Base-by-base conservation (phyloP, 257 asterid genomes). In the Plantago major region DNA sequence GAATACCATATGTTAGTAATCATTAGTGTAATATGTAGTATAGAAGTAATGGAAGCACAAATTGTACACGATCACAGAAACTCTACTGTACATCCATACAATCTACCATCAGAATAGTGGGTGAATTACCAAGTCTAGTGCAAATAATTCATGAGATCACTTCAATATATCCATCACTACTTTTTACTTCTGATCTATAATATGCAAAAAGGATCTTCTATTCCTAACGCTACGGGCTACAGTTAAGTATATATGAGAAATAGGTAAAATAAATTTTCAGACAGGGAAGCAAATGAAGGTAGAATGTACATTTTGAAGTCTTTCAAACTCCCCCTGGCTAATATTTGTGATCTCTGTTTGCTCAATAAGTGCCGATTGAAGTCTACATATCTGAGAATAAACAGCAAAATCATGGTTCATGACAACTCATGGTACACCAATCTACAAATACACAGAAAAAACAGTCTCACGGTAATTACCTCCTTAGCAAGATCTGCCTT, bases 311-410 rank as follows among this genome's bases (percentile, higher is more conserved):
- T 83, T 78, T 77, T 83, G 91, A 72, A 92, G 97, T 62, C 82
- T 82, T 79, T 92, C 99, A 55, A 65, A 84, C 79, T 89, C 95
- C 60, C 87, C 95, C 68, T 92, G 96, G 78, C 94, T 89, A 22
- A 84, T 79, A 55, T 81, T 84, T 28, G 96, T 76, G 72, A 83
- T 78, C 73, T 86, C 94, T 44, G 94, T 71, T 78, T 92, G 96
- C 65, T 88, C 82, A 58, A 66, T 73, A 48, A 92, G 86, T 52
- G 88, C 89, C 9, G 89, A 87, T 66, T 79, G 95, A 63, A 86
- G 94, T 77, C 84, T 86, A 90, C 86, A 79, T 66, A 92, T 92
- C 97, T 92, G 73, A 64, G 59, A 65, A 59, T 19, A 47, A 51
- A 65, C 37, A 58, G 55, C 51, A 14, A 51, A 22, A 22, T 22